Evolutionary conservation across 2,329 filamentous ascomycete genomes (phyloP), one percentile per base, ranked within the genome.

Genomic region (Trichoderma sp.): DNA sequence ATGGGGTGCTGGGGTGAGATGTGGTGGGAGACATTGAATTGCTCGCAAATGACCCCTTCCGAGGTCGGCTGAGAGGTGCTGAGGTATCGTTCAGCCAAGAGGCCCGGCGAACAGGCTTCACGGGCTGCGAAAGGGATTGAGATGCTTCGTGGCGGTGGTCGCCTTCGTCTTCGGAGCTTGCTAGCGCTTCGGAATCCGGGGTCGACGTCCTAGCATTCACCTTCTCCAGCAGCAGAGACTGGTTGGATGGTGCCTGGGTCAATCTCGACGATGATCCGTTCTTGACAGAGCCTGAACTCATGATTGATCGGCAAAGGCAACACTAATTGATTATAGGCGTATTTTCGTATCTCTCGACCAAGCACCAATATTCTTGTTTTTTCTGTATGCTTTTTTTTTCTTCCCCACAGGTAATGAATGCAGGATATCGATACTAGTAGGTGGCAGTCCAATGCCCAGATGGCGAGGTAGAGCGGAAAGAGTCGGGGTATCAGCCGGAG

Each of bases 121-220:
- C 84, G 59, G 81, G 85, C 73, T 82, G 86, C 66, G 78, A 75
- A 69, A 77, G 76, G 73, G 79, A 80, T 73, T 84, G 83, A 70
- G 80, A 80, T 74, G 76, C 78, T 67, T 85, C 86, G 72, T 87
- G 84, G 72, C 86, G 84, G 76, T 88, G 84, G 69, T 97, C 91
- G 67, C 83, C 86, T 78, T 99, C 95, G 78, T 98, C 95, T 78
- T 98, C 95, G 13, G 94, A 97, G 72, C 94, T 98, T 63, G 91
- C 93, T 69, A 98, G 83, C 61, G 92, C 94, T 77, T 98, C 94
- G 4, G 94, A 97, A 76, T 98, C 95, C 25, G 94, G 94, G 1
- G 94, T 97, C 8, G 93, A 93, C 64, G 92, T 91, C 73, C 94
- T 88, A 67, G 89, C 86, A 74, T 92, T 91, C 59, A 90, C 84